Percentiles rank a stretch among this genome's conserved stretches.
Evolutionary conservation across 169 alveolate species (phyloP).

Genomic region (Perkinsus olseni): DNA sequence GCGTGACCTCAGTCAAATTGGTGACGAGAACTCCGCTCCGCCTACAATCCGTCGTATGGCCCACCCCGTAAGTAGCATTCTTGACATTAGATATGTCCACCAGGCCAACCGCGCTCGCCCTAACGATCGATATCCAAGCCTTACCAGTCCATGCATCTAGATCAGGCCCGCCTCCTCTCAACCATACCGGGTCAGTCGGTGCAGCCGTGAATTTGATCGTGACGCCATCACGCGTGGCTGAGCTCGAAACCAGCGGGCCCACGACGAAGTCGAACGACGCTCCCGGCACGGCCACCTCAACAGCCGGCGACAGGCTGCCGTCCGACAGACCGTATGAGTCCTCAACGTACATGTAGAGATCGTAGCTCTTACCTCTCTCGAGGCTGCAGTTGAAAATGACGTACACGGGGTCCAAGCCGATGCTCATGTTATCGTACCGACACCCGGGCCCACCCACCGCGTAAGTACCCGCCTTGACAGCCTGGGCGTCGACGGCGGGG

Average conservation of each 20-base stretch:
- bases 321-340: not conserved
- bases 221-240: not conserved
- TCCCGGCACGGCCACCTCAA: not conserved
- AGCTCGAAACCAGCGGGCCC: not conserved
- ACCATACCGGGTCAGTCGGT: not conserved
- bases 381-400: not conserved
- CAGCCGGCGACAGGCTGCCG: constrained; percentile 1
- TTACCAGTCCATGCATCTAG: not conserved
- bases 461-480: constrained; percentile 12
- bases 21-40: not conserved
- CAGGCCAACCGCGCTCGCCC: not conserved
- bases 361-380: not conserved
- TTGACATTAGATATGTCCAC: not conserved
- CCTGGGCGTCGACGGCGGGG: not conserved
- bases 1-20: not conserved
- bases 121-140: not conserved
- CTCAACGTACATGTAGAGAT: constrained; percentile 12
- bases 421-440: not conserved
- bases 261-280: not conserved
- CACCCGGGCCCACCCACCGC: constrained; percentile 6
- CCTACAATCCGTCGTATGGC: not conserved
- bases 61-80: not conserved
- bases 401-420: not conserved
- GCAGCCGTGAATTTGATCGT: not conserved
- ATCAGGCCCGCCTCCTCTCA: not conserved